phyloP scores from a whole-genome alignment of 2,329 filamentous ascomycete genomes.

The Cladosporium sp. region DNA sequence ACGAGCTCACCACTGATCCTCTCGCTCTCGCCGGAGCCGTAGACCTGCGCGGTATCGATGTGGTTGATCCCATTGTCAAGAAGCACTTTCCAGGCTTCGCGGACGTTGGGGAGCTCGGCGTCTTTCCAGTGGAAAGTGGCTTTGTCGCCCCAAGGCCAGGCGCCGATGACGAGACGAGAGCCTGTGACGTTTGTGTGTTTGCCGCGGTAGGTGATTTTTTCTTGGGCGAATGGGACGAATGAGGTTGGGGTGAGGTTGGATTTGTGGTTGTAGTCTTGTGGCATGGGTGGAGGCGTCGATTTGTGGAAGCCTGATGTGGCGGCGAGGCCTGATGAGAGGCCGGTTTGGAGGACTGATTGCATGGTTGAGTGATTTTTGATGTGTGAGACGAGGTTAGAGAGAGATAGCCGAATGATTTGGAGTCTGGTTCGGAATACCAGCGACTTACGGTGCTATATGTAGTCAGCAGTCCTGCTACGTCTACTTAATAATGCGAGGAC shows the following conservation, averaged over 20 bases:
- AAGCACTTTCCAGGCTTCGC: slow-evolving; percentile 43
- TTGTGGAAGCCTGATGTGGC: slow-evolving; percentile 30
- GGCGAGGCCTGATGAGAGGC: slow-evolving; percentile 25
- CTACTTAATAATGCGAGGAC: neutral
- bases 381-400: neutral
- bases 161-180: slow-evolving; percentile 27
- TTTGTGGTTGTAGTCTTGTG: neutral
- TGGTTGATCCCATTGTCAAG: slow-evolving; percentile 42
- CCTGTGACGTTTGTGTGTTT: slow-evolving; percentile 26
- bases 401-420: neutral
- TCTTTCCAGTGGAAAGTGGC: slow-evolving; percentile 31
- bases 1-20: slow-evolving; percentile 45
- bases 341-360: slow-evolving; percentile 32
- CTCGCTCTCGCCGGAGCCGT: slow-evolving; percentile 46
- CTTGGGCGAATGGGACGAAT: slow-evolving; percentile 23
- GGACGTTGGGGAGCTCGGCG: slow-evolving; percentile 38
- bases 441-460: neutral
- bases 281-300: slow-evolving; percentile 22
- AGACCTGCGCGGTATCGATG: slow-evolving; percentile 48
- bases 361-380: slow-evolving; percentile 11
- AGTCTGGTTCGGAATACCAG: neutral
- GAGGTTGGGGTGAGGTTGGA: slow-evolving; percentile 21
- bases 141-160: slow-evolving; percentile 32
- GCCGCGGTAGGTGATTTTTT: slow-evolving; percentile 22
- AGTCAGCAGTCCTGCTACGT: neutral